Evolutionary conservation across 2,329 filamentous ascomycete species (phyloP).

Genomic region (Trichoderma citrinoviride): DNA sequence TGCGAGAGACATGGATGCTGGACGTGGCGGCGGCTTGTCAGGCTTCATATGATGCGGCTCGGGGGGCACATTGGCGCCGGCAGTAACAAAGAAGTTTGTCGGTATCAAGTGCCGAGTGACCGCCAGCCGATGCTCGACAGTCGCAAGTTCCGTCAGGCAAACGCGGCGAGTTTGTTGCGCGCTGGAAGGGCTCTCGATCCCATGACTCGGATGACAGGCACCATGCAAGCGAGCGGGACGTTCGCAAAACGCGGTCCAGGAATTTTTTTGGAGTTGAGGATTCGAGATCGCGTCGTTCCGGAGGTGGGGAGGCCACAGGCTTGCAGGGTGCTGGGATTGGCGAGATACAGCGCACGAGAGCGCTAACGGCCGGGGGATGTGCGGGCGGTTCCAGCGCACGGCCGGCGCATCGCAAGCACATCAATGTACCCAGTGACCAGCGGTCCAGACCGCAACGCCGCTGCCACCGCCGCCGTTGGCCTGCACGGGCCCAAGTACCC

Average conservation of each 20-base stretch:
- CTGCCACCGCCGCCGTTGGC: background rate
- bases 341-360: background rate
- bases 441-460: background rate
- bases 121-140: constrained; percentile 1
- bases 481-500: background rate
- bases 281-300: constrained; percentile 7
- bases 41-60: background rate
- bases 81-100: background rate
- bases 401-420: background rate
- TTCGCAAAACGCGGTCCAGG: constrained; percentile 19
- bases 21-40: background rate
- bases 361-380: background rate
- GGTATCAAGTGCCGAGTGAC: background rate
- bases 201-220: constrained; percentile 10
- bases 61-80: constrained; percentile 1
- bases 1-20: constrained; percentile 27
- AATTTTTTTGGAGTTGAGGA: constrained; percentile 12
- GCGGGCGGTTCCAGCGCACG: background rate
- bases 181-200: constrained; percentile 6
- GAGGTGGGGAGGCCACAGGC: background rate
- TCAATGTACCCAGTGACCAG: background rate
- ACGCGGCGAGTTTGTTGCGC: background rate
- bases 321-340: constrained; percentile 11
- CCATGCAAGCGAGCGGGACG: constrained; percentile 10
- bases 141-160: background rate